Percentiles rank a stretch among this genome's conserved stretches.
Conservation (phyloP, 2,329 filamentous ascomycete genomes). For the Ophiostoma novo-ulmi region DNA sequence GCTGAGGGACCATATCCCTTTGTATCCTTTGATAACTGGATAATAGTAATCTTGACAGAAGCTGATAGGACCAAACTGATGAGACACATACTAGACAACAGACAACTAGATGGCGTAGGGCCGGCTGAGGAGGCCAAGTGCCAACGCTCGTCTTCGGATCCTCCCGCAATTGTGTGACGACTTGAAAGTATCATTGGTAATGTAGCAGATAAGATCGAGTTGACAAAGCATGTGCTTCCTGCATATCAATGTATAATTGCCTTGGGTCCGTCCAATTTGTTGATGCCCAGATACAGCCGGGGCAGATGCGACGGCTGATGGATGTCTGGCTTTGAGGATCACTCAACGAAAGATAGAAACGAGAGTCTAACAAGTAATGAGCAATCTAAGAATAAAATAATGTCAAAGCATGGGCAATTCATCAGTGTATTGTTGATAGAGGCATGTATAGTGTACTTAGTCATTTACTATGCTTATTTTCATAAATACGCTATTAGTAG, state of each 20-base stretch:
- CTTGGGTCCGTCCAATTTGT: background rate
- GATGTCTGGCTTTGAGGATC: no score
- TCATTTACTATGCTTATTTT: background rate
- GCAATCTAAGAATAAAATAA: no score
- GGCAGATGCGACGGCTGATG: no score
- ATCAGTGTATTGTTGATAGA: background rate
- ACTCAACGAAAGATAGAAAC: no score
- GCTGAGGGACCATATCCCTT: background rate
- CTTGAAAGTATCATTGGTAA: background rate
- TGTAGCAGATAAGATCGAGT: background rate
- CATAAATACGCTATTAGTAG: background rate
- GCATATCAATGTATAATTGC: background rate
- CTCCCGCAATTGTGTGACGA: background rate
- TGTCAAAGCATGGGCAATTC: no score
- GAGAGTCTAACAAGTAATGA: no score
- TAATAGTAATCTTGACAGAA: background rate
- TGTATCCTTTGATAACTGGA: background rate
- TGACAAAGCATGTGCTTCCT: background rate
- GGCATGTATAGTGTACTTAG: background rate
- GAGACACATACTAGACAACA: background rate
- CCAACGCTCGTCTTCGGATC: conserved; percentile 11
- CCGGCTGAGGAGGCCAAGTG: background rate
- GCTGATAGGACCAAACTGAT: background rate
- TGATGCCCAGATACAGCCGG: no score
- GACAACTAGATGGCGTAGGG: background rate